phyloP scores from a whole-genome alignment of 139 green algal genomes.

The Volvox africanus region DNA sequence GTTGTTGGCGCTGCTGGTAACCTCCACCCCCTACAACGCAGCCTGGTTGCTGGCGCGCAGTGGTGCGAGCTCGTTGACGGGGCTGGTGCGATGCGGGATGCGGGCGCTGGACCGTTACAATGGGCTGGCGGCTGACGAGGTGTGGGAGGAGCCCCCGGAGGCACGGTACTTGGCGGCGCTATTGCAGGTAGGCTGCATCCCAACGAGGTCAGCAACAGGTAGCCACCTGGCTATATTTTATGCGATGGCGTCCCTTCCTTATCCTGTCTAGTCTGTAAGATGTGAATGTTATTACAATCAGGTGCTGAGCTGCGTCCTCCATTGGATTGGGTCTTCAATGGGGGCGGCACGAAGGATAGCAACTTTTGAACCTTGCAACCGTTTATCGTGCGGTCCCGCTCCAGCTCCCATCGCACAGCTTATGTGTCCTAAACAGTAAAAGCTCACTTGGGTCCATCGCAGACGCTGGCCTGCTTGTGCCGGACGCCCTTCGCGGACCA shows the following conservation, averaged over 20 bases:
- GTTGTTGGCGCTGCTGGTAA: slow-evolving; percentile 53
- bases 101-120: slow-evolving; percentile 46
- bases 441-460: background rate
- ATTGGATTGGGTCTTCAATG: too few species aligned
- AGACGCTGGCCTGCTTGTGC: slow-evolving; percentile 46
- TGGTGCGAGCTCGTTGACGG: slow-evolving; percentile 8
- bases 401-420: too few species aligned
- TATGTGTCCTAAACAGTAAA: too few species aligned
- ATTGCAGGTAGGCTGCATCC: slow-evolving; percentile 11
- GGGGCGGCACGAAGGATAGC: too few species aligned
- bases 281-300: too few species aligned
- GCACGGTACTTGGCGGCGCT: slow-evolving; percentile 41
- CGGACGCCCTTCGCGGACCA: background rate
- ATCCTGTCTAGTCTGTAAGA: too few species aligned
- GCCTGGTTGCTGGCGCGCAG: slow-evolving; percentile 47
- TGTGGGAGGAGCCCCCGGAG: slow-evolving; percentile 50
- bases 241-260: too few species aligned
- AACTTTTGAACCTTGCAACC: too few species aligned
- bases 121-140: slow-evolving; percentile 42
- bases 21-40: slow-evolving; percentile 39
- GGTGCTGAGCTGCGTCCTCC: too few species aligned
- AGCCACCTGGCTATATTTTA: too few species aligned
- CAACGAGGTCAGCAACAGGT: too few species aligned
- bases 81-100: slow-evolving; percentile 22
- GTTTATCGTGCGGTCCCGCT: too few species aligned